Conservation (phyloP, 1,284 basidiomycete genomes). For the Cutaneotrichosporon sp. region DNA sequence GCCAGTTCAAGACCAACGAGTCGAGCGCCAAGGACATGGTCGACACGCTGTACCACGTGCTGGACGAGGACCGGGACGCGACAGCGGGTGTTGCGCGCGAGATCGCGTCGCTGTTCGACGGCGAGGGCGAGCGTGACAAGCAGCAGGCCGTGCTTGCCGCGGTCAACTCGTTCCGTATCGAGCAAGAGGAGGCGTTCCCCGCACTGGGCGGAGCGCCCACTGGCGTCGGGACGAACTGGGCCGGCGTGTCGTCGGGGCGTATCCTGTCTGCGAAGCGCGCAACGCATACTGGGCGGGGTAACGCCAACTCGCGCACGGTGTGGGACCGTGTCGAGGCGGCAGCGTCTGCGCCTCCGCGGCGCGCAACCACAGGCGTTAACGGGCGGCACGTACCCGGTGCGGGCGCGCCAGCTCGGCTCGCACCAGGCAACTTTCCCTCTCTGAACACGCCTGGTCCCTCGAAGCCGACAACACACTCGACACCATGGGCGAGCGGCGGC, state of each 20-base stretch:
- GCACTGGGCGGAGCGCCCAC: constrained; percentile 57
- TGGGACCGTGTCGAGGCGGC: constrained; percentile 85
- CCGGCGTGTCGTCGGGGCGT: constrained; percentile 70
- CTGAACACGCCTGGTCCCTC: constrained; percentile 23
- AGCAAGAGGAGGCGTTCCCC: constrained; percentile 78
- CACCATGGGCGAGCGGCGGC: constrained; percentile 43
- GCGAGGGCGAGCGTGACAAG: constrained; percentile 71
- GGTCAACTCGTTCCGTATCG: constrained; percentile 77
- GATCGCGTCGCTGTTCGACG: constrained; percentile 67
- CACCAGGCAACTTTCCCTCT: constrained; percentile 33
- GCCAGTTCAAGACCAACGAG: constrained; percentile 73
- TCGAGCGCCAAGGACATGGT: constrained; percentile 76
- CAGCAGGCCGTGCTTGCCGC: constrained; percentile 64
- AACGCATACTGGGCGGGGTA: constrained; percentile 54
- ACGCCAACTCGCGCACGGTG: constrained; percentile 61
- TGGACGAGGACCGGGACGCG: constrained; percentile 70
- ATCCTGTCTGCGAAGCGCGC: constrained; percentile 77
- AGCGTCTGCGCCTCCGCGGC: constrained; percentile 55
- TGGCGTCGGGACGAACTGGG: constrained; percentile 58
- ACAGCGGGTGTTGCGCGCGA: constrained; percentile 71
- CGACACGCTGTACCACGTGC: constrained; percentile 76
- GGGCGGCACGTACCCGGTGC: constrained; percentile 41
- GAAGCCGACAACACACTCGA: constrained; percentile 26
- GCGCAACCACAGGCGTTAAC: constrained; percentile 49
- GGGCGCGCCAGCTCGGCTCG: not conserved